Base-by-base conservation (phyloP, 169 alveolate genomes). In the Perkinsus olseni region DNA sequence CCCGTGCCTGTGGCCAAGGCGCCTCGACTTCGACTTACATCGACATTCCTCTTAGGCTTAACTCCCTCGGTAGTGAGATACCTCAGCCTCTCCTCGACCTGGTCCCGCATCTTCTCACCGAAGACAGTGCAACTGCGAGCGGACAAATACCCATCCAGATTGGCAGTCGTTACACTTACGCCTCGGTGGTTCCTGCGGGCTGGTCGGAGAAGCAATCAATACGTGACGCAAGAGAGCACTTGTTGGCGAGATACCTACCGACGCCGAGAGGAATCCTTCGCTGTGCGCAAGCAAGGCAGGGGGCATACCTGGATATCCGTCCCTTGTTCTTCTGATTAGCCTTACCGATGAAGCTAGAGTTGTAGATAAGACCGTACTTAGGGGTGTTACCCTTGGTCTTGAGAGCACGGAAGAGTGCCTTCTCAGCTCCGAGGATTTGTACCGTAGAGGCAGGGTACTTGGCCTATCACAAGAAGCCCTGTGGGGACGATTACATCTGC, bases 361-460 rank as follows among this genome's bases (percentile, higher is more conserved):
- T 99, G 96, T 97, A 99, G 91, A 99, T 96, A 20, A 99, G 96
- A 3, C 99, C 99, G 95, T 98, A 99, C 95, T 99, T 99, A n/a
- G 99, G 99, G 38, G 99, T 99, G 93, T 98, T 98, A 74, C 99
- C 98, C 95, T 97, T 97, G 36, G 99, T 97, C 96, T 99, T 99
- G 91, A 99, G 95, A 0, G 99, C 99, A 91, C 99, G 95, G 96
- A 99, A 99, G 38, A 99, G 96, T 20, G 99, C 99, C 97, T 98
- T 98, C 94, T 98, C 99, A 51, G 99, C 99, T 34, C 99, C 99
- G 51, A 99, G 96, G 28, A 99, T 98, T 95, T 99, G 98, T 38
- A 99, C 97, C 74, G 99, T 98, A 74, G 99, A 97, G 39, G 99
- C 99, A 24, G 99, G 99, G 96, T 97, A 97, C 94, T 99, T 99